Base-by-base conservation (phyloP, 805 yeast species). In the Blastobotrys americana region DNA sequence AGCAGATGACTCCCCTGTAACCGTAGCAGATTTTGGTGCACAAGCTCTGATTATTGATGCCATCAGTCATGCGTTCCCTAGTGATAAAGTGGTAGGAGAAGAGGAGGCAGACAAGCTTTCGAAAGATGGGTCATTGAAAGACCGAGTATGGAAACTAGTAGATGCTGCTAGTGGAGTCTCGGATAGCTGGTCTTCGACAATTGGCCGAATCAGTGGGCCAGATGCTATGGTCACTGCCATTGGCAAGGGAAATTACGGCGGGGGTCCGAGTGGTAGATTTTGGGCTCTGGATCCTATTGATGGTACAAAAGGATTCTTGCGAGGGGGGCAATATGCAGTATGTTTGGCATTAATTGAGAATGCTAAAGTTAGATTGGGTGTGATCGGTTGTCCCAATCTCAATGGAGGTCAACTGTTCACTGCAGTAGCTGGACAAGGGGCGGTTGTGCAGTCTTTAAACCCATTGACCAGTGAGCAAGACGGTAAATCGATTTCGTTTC, bases 251-350 rank as follows among this genome's bases (percentile, higher is more conserved):
- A 73, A 76, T 57, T 84, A 84, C 34, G 62, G 72, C 49, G 97
- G 97, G 44, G 95, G 97, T 3, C 54, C 66, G 25, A 69, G 64
- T 31, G 95, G 95, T 19, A 72, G 98, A 49, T 79, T 86, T 60
- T 93, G 99, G 99, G 95, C 97, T 0, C 68, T 93, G 57, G 99
- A 93, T 59, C 99, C 99, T 34, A 89, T 93, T 50, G 99, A 93
- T 60, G 99, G 99, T 5, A 93, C 99, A 17, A 93, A 82, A 62
- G 99, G 99, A 0, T 93, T 93, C 61, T 68, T 93, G 44, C 74
- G 99, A 59, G 95, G 96, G 39, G 97, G 89, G 52, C 99, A 93
- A 61, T 93, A 87, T 64, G 97, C 98, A 1, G 95, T 93, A 1
- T 93, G 99, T 60, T 69, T 93, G 37, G 97, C 95, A 0, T 68